Conservation (phyloP, 352 stramenopile species). For the Pythium utonaiense region DNA sequence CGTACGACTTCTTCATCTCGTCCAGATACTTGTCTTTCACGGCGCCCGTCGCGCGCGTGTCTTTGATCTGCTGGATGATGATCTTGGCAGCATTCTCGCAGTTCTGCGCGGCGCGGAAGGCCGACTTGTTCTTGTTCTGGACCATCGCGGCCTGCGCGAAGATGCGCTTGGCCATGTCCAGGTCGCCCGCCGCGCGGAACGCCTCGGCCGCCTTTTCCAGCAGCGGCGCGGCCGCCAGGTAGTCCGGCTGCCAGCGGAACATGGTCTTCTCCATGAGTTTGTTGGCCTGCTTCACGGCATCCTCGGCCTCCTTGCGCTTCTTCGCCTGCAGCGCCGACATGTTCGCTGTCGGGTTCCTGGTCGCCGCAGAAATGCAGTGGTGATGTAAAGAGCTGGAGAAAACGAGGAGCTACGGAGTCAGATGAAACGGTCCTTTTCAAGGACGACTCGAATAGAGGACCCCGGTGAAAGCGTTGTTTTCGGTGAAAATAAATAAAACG, state of each 20-base stretch:
- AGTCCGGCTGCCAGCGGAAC: conserved; percentile 70
- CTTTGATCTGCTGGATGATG: conserved; percentile 61
- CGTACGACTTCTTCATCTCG: conserved; percentile 56
- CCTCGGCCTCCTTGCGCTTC: conserved; percentile 31
- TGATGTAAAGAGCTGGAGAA: conserved; percentile 1
- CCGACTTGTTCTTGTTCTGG: conserved; percentile 70
- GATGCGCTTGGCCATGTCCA: conserved; percentile 52
- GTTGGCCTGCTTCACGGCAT: conserved; percentile 28
- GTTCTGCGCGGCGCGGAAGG: conserved; percentile 69
- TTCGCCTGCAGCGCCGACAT: conserved; percentile 30
- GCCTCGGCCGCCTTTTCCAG: conserved; percentile 73
- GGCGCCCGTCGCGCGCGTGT: conserved; percentile 32
- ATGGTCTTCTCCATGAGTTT: conserved; percentile 44
- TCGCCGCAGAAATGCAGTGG: neutral
- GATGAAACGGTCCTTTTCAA: conserved; percentile 1
- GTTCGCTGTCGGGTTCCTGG: neutral
- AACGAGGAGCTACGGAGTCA: neutral
- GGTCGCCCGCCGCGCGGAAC: conserved; percentile 60
- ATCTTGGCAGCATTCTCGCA: conserved; percentile 78
- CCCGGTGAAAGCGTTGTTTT: conserved; percentile 13
- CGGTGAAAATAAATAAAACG: conserved; percentile 8
- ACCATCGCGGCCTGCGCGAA: conserved; percentile 56
- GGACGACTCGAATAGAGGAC: conserved; percentile 5
- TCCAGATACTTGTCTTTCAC: conserved; percentile 31
- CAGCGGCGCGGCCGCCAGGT: conserved; percentile 59